A percentile compares a stretch with the other conserved stretches of the same genome.
phyloP scores from a whole-genome alignment of 1,284 basidiomycete species.

The Chalciporus piperatoides region DNA sequence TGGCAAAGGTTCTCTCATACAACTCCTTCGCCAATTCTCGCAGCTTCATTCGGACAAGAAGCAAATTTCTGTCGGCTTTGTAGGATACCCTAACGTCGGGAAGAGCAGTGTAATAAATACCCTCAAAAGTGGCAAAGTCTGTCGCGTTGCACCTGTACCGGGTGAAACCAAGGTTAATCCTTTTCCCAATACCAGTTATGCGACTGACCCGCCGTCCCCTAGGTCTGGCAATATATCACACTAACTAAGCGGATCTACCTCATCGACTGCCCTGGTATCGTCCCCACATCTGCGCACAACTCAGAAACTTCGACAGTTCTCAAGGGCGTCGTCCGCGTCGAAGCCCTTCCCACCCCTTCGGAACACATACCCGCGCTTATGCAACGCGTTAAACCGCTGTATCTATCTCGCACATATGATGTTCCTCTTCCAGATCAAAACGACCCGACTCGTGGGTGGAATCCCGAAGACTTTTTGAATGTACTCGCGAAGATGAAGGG shows the following conservation, averaged over 20 bases:
- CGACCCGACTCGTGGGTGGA: slow-evolving; percentile 54
- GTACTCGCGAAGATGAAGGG: slow-evolving; percentile 89
- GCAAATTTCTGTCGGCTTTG: slow-evolving; percentile 97
- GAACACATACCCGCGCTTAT: slow-evolving; percentile 92
- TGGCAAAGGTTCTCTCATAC: slow-evolving; percentile 97
- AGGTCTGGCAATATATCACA: slow-evolving; percentile 99
- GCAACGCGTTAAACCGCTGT: slow-evolving; percentile 87
- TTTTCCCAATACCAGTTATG: not conserved
- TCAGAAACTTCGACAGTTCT: slow-evolving; percentile 91
- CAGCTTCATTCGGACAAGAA: slow-evolving; percentile 98
- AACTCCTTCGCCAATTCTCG: slow-evolving; percentile 94
- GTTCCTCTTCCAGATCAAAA: slow-evolving; percentile 61
- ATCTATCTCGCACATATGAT: slow-evolving; percentile 89
- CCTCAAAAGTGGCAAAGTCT: slow-evolving; percentile 97
- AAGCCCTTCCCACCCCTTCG: slow-evolving; percentile 90
- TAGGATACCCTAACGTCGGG: slow-evolving; percentile 98
- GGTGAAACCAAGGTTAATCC: slow-evolving; percentile 89
- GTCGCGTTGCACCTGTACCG: slow-evolving; percentile 94
- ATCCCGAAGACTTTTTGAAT: slow-evolving; percentile 78
- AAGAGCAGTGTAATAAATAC: slow-evolving; percentile 99
- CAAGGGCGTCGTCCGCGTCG: slow-evolving; percentile 96
- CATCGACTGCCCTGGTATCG: slow-evolving; percentile 98
- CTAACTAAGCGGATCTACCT: slow-evolving; percentile 96
- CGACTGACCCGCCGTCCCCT: slow-evolving; percentile 9
- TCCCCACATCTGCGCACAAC: slow-evolving; percentile 90